A percentile compares a stretch with the other conserved stretches of the same genome.
Evolutionary conservation across 441 rosid species (phyloP).

Genomic region (Gossypium laxum): DNA sequence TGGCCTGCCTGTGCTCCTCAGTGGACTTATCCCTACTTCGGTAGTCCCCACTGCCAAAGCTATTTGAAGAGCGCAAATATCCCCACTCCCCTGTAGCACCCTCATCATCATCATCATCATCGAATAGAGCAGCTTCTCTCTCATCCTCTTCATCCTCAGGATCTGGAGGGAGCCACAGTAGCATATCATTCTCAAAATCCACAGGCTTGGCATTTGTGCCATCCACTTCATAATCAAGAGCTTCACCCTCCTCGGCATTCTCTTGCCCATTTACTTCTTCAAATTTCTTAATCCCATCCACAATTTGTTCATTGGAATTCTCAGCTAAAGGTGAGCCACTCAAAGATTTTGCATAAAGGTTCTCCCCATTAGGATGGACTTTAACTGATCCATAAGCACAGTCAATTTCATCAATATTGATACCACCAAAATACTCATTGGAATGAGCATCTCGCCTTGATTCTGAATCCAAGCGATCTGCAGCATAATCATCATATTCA

Average conservation of each 20-base stretch:
- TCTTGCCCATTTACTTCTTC: conserved; percentile 25
- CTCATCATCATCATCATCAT: conserved; percentile 44
- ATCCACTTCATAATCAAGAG: conserved; percentile 32
- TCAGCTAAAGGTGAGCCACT: conserved; percentile 28
- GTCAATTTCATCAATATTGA: conserved; percentile 30
- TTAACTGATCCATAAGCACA: conserved; percentile 29
- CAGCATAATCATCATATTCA: conserved; percentile 44
- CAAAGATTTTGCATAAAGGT: conserved; percentile 20
- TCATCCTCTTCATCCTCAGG: conserved; percentile 74
- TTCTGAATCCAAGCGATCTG: conserved; percentile 36
- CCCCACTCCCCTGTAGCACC: conserved; percentile 69
- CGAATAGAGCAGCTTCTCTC: conserved; percentile 44
- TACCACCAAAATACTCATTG: conserved; percentile 33
- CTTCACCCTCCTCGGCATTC: conserved; percentile 33
- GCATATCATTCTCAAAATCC: conserved; percentile 55
- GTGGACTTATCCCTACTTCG: conserved; percentile 42
- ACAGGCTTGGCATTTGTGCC: conserved; percentile 37
- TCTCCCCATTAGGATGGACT: conserved; percentile 31
- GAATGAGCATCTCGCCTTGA: conserved; percentile 28
- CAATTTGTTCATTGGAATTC: conserved; percentile 27
- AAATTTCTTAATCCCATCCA: conserved; percentile 26
- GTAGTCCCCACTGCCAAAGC: conserved; percentile 49
- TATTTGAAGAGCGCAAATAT: conserved; percentile 42
- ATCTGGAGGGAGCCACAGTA: conserved; percentile 63
- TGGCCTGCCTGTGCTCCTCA: conserved; percentile 44